These are phyloP conservation scores for Tricladium varicosporioides DNA, from an alignment of 2,329 filamentous ascomycete species.

Conservation along the genomic window DNA sequence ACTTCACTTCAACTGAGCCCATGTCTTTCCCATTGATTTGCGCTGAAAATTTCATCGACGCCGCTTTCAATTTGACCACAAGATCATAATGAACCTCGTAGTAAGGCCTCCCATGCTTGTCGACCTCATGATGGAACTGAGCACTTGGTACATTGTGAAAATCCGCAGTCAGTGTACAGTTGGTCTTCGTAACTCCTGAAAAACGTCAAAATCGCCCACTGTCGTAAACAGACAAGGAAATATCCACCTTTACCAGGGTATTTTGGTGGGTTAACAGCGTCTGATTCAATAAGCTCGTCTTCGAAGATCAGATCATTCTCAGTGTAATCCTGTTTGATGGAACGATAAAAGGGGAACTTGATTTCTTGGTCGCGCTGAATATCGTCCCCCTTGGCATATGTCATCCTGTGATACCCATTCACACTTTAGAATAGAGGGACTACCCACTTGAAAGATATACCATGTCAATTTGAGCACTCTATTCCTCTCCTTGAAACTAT, in stretches of 20 bases:
- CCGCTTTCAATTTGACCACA: slow-evolving; percentile 11
- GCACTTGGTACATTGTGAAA: slow-evolving; percentile 9
- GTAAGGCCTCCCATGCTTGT: slow-evolving; percentile 9
- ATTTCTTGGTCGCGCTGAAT: slow-evolving; percentile 13
- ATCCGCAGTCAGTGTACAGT: slow-evolving; percentile 13
- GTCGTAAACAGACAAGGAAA: too few relatives aligned
- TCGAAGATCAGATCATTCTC: slow-evolving; percentile 12
- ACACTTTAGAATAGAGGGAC: too few relatives aligned
- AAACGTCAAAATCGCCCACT: too few relatives aligned
- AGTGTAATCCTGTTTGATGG: neutral
- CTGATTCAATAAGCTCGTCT: slow-evolving; percentile 8
- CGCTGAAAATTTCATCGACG: slow-evolving; percentile 8
- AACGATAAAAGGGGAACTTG: slow-evolving; percentile 18
- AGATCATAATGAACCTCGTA: slow-evolving; percentile 7
- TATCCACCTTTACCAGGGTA: slow-evolving; percentile 6
- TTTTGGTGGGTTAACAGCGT: slow-evolving; percentile 5
- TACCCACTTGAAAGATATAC: too few relatives aligned
- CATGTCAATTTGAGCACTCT: neutral
- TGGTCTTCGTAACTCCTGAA: neutral
- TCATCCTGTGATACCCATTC: too few relatives aligned
- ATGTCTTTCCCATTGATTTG: slow-evolving; percentile 3
- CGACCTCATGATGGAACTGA: slow-evolving; percentile 5
- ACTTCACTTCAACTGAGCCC: slow-evolving; percentile 4
- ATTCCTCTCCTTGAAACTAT: neutral
- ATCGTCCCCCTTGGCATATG: too few relatives aligned